phyloP scores from a whole-genome alignment of 345 rosid genomes.

The Cardamine occulta region DNA sequence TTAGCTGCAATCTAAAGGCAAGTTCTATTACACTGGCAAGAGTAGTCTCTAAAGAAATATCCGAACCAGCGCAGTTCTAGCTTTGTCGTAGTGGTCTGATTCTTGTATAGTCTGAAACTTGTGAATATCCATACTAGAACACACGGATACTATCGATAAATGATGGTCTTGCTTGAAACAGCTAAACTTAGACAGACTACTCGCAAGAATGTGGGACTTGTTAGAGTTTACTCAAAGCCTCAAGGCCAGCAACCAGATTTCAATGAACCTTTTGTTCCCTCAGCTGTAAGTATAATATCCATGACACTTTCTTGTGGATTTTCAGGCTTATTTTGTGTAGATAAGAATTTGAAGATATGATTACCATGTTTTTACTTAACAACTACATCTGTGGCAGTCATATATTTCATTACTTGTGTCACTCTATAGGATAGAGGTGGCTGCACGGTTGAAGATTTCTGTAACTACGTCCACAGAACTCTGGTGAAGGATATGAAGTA shows the following conservation, averaged over 20 bases:
- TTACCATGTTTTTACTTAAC: neutral
- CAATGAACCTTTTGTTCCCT: conserved; percentile 79
- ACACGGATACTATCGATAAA: conserved; percentile 1
- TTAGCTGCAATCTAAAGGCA: conserved; percentile 95
- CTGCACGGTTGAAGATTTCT: conserved; percentile 87
- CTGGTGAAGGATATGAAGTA: conserved; percentile 91
- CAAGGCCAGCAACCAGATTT: conserved; percentile 99
- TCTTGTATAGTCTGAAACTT: neutral
- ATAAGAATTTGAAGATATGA: too few species aligned
- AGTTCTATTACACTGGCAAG: conserved; percentile 33
- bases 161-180: conserved; percentile 47
- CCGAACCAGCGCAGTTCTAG: neutral
- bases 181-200: conserved; percentile 96
- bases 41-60: neutral
- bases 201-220: conserved; percentile 94
- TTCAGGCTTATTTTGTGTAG: too few species aligned
- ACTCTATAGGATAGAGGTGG: conserved; percentile 83
- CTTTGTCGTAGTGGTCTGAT: conserved; percentile 11
- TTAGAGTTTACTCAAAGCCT: conserved; percentile 93
- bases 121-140: neutral
- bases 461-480: conserved; percentile 89
- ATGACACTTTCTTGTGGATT: neutral
- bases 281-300: conserved; percentile 58
- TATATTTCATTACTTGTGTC: conserved; percentile 1
- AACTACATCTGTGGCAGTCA: neutral